A percentile compares a stretch with the other conserved stretches of the same genome.
Conservation (phyloP, 2,329 filamentous ascomycete genomes). For the Coniochaeta prunicola region DNA sequence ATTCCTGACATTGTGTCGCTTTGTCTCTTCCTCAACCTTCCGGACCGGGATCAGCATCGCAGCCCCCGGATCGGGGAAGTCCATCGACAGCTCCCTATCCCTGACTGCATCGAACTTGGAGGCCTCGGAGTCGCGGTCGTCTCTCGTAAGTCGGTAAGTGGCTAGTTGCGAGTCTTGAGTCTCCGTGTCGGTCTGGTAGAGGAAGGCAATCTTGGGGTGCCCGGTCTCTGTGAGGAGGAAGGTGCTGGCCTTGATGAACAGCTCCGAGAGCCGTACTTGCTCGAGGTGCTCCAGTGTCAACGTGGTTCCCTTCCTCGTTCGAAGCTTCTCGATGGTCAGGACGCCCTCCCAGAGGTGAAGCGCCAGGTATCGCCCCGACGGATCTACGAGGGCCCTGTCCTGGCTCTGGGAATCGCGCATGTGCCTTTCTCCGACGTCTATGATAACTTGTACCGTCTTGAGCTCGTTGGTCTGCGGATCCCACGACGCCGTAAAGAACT, state of each 20-base stretch:
- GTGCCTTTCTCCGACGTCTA: constrained; percentile 49
- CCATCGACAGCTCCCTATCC: constrained; percentile 39
- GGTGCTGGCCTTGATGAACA: constrained; percentile 51
- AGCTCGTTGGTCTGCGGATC: constrained; percentile 48
- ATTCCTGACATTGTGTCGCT: constrained; percentile 54
- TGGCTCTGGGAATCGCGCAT: constrained; percentile 75
- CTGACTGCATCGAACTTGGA: constrained; percentile 47
- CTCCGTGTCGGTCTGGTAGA: constrained; percentile 48
- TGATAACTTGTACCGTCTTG: constrained; percentile 42
- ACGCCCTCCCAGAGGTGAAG: constrained; percentile 56
- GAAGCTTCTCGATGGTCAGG: constrained; percentile 46
- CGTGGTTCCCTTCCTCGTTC: constrained; percentile 33
- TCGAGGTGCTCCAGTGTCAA: constrained; percentile 41
- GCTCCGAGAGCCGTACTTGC: constrained; percentile 49
- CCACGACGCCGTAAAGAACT: constrained; percentile 90
- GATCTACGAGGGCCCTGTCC: constrained; percentile 78
- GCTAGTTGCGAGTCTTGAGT: constrained; percentile 47
- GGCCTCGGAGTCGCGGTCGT: constrained; percentile 48
- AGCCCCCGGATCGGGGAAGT: constrained; percentile 47
- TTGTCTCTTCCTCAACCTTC: constrained; percentile 44
- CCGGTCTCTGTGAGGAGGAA: constrained; percentile 53
- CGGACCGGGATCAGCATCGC: constrained; percentile 57
- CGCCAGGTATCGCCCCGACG: constrained; percentile 55
- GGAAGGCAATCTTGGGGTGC: constrained; percentile 49
- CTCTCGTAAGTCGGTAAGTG: constrained; percentile 50